Conservation (phyloP, 2,329 filamentous ascomycete genomes). For the Trichoderma cornu-damae region DNA sequence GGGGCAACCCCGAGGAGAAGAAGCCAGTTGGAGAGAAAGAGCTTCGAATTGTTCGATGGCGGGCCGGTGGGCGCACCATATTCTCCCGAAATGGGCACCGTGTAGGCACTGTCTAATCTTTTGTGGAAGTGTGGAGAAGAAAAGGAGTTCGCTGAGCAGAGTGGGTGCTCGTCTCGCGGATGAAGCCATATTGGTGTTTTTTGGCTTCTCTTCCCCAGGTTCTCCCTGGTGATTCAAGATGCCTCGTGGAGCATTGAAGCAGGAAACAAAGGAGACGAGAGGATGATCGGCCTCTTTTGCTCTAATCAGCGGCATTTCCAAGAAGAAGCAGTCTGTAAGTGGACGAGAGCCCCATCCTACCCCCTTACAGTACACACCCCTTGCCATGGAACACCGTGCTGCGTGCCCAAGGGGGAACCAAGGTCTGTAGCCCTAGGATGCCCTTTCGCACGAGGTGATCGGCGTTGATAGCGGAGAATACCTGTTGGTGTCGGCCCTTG, state of each 20-base stretch:
- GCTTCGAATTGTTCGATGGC: not conserved
- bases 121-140: not conserved
- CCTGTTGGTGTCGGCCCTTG: constrained; percentile 3
- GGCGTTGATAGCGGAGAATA: constrained; percentile 8
- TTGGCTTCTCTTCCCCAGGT: constrained; percentile 8
- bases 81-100: not conserved
- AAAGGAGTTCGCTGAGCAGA: constrained; percentile 7
- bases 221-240: not conserved
- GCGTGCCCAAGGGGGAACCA: not conserved
- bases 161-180: not conserved
- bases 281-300: constrained; percentile 11
- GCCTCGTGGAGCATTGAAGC: constrained; percentile 9
- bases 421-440: constrained; percentile 1
- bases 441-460: constrained; percentile 3
- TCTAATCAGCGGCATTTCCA: constrained; percentile 10
- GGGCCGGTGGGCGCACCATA: not conserved
- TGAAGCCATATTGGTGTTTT: not conserved
- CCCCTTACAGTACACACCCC: constrained; percentile 11
- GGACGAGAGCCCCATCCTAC: not conserved
- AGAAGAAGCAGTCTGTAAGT: not conserved
- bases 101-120: not conserved
- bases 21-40: not conserved
- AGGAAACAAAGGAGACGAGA: not conserved
- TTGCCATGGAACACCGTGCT: not conserved
- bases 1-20: not conserved